Evolutionary conservation across 805 yeast genomes (phyloP), one percentile per base, ranked within the genome.

Genomic region (Limtongozyma cylindracea): DNA sequence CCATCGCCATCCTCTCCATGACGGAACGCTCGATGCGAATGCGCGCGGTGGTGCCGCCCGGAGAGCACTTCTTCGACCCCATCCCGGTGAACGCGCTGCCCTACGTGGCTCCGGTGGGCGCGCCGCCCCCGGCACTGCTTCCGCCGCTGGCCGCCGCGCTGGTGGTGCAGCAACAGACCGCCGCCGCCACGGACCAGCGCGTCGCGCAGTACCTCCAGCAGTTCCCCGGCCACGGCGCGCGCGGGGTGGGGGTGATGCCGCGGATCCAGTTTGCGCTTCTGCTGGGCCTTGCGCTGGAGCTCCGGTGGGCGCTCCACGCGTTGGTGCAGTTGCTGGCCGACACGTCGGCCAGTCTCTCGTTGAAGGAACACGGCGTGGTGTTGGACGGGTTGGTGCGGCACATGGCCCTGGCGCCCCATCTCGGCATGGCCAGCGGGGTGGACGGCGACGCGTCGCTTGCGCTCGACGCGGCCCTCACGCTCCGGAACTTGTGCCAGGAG

Each of bases 241-340:
- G 54, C 28, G 91, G 91, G 10, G 57, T 63, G 4, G 64, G 66
- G 21, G 63, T 64, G 24, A 42, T 69, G 29, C 56, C 58, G 8
- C 55, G 93, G 28, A 62, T 70, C 12, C 64, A 61, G 32, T 73
- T 80, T 67, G 70, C 84, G 4, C 43, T 76, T 25, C 53, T 58
- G 21, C 60, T 66, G 4, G 45, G 57, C 27, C 46, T 58, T 8
- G n/a, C n/a, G n/a, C n/a, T n/a, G 15, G 47, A 51, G 23, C 35
- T 68, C 25, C 50, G 64, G 14, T 56, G 52, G 36, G 54, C 54
- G 22, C 51, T 53, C 13, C 61, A 69, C 4, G 59, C 53, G 20
- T 40, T 49, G 32, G 45, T 65, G 16, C 47, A 48, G 23, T 46
- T 67, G n/a, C n/a, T n/a, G n/a, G n/a, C n/a, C 30, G 54, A 55